Conservation (phyloP, 2,329 filamentous ascomycete genomes). For the Fusarium sp. region DNA sequence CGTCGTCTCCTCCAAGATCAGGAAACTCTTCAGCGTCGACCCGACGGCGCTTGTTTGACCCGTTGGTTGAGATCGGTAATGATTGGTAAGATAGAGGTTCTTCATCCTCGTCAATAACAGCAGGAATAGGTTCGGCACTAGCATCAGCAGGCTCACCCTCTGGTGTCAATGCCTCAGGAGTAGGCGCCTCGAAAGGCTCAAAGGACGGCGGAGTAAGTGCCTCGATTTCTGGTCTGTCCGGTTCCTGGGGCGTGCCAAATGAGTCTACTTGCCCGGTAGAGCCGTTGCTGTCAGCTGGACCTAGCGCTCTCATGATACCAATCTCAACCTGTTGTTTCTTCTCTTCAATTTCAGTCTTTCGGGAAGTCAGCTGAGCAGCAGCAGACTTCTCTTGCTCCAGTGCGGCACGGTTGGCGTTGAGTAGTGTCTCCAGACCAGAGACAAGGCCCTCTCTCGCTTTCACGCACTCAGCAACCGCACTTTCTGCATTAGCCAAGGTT, state of each 20-base stretch:
- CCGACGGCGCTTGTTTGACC: slow-evolving; percentile 69
- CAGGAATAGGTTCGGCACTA: not conserved
- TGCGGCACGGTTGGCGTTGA: slow-evolving; percentile 78
- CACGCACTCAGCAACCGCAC: slow-evolving; percentile 88
- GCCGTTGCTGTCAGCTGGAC: slow-evolving; percentile 67
- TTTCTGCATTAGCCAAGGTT: slow-evolving; percentile 87
- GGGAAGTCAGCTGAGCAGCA: slow-evolving; percentile 72
- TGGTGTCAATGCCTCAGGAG: slow-evolving; percentile 35
- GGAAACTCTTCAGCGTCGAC: slow-evolving; percentile 67
- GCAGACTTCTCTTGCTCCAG: slow-evolving; percentile 78
- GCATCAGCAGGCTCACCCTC: slow-evolving; percentile 46
- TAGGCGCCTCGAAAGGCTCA: slow-evolving; percentile 43
- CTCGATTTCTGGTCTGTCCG: slow-evolving; percentile 84
- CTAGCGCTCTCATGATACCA: slow-evolving; percentile 87
- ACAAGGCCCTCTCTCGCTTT: slow-evolving; percentile 85
- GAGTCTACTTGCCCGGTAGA: slow-evolving; percentile 63
- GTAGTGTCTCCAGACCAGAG: slow-evolving; percentile 82
- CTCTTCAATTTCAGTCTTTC: slow-evolving; percentile 78
- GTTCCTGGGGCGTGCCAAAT: slow-evolving; percentile 67
- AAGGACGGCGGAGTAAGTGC: slow-evolving; percentile 80
- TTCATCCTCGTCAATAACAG: slow-evolving; percentile 49
- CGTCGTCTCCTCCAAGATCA: slow-evolving; percentile 67
- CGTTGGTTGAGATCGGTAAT: slow-evolving; percentile 64
- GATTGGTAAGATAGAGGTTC: slow-evolving; percentile 64
- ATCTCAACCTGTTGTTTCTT: slow-evolving; percentile 93